Base-by-base conservation (phyloP, 768 basidiomycete species). In the Lactarius psammicola region DNA sequence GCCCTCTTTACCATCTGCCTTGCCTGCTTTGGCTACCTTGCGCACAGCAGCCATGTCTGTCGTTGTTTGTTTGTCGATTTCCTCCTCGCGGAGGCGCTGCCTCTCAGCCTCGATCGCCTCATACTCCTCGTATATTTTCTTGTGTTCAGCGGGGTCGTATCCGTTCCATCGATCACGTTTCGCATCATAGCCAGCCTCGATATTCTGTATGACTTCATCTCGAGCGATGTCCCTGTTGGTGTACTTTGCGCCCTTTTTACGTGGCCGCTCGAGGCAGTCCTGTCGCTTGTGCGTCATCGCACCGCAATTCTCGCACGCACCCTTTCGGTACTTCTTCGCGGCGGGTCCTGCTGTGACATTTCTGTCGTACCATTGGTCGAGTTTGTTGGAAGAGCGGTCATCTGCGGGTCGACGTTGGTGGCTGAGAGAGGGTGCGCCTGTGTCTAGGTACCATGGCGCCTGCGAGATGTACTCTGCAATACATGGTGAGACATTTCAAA, bases 121-220 rank as follows among this genome's bases (percentile, higher is more conserved):
- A 75, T 98, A 96, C 78, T 98, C 96, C 5, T 96, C 92, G 71
- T 97, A 92, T 31, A 98, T 87, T 70, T 77, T 82, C 74, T 87
- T 87, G 77, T 98, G 93, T 70, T 91, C 89, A 6, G 89, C 79
- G 9, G 94, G 83, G 74, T 99, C 94, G 75, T 98, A 99, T 4
- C 97, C 97, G 75, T 98, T 98, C 95, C 97, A 99, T 61, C 97
- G 81, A 75, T 99, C 97, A 40, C 97, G 86, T 78, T 99, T 99
- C 31, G 93, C 93, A 68, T 90, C 97, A 71, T 94, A 99, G 2
- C 88, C 90, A 30, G 79, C 70, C 15, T 85, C 78, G 28, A 95
- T 81, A 0, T 93, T 84, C 75, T 95, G 94, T 62, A 95, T 81
- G 23, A 96, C 76, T 74, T 99, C 97, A 75, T 99, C 97, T 4